Evolutionary conservation across 257 asterid species (phyloP).

Genomic region (Solanum pinnatisectum): DNA sequence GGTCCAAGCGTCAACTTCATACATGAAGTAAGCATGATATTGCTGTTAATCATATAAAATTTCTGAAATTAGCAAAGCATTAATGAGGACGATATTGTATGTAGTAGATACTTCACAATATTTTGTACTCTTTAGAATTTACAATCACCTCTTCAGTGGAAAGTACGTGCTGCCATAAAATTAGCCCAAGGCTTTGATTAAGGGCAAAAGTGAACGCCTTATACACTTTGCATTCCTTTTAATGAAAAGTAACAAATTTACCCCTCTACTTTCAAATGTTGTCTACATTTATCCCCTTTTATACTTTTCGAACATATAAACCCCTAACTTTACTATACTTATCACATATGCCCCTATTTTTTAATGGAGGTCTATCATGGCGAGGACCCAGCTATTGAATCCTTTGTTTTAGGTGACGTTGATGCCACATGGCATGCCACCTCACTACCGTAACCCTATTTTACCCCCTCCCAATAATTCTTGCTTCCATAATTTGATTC

Average conservation of each 20-base stretch:
- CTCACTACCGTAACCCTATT: background rate
- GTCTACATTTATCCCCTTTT: background rate
- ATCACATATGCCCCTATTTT: background rate
- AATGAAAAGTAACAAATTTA: background rate
- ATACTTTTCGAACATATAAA: background rate
- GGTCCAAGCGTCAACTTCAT: slow-evolving; percentile 66
- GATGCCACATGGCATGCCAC: background rate
- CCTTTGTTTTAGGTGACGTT: background rate
- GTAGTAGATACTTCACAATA: background rate
- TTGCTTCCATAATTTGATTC: background rate
- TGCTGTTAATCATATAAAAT: slow-evolving; percentile 37
- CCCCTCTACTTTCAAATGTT: background rate
- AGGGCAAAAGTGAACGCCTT: background rate
- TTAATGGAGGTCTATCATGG: background rate
- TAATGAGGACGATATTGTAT: background rate
- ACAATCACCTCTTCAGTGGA: background rate
- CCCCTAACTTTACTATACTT: background rate
- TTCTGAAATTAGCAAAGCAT: slow-evolving; percentile 1
- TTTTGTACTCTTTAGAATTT: background rate
- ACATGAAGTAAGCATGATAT: slow-evolving; percentile 84
- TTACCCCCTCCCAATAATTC: background rate
- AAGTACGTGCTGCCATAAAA: background rate
- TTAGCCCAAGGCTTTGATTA: background rate
- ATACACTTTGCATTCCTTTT: background rate
- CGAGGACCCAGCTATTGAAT: background rate